phyloP scores from a whole-genome alignment of 2,329 filamentous ascomycete species.

The Paramyrothecium roridum region DNA sequence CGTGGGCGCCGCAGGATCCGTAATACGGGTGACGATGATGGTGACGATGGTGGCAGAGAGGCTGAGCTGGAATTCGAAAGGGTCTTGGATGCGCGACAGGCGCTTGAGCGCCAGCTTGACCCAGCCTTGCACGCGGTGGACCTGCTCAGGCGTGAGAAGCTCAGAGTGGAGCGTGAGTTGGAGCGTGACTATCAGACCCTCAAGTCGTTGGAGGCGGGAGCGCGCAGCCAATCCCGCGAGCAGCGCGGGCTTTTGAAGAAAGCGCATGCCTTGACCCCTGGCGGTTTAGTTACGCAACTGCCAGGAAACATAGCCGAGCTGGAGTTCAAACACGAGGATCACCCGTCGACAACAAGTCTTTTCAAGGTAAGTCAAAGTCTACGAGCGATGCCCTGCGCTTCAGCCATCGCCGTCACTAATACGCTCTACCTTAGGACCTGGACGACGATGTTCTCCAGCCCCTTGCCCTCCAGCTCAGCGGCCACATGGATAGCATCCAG shows the following conservation, averaged over 20 bases:
- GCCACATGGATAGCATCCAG: slow-evolving; percentile 54
- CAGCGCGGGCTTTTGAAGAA: slow-evolving; percentile 48
- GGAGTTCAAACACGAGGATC: neutral
- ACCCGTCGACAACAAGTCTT: neutral
- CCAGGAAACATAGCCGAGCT: neutral
- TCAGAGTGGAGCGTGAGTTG: slow-evolving; percentile 52
- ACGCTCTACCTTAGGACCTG: slow-evolving; percentile 24
- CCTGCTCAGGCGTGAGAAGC: slow-evolving; percentile 56
- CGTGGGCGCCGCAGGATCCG: slow-evolving; percentile 5
- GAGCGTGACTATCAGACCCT: slow-evolving; percentile 53
- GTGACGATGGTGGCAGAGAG: slow-evolving; percentile 41
- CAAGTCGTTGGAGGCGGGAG: slow-evolving; percentile 51
- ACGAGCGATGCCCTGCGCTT: neutral
- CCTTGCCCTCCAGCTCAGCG: slow-evolving; percentile 46
- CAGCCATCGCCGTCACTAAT: neutral
- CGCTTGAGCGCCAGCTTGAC: slow-evolving; percentile 56
- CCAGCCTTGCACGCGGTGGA: slow-evolving; percentile 61
- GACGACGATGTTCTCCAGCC: slow-evolving; percentile 40
- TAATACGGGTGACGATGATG: slow-evolving; percentile 8
- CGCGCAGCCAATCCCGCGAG: slow-evolving; percentile 48
- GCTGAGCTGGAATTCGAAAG: slow-evolving; percentile 65
- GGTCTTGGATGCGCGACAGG: slow-evolving; percentile 55
- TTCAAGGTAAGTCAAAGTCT: slow-evolving; percentile 15
- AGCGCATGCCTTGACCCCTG: slow-evolving; percentile 48
- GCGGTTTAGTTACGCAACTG: slow-evolving; percentile 10